Conservation (phyloP, 495 filamentous ascomycete species). For the Arthonia radiata region DNA sequence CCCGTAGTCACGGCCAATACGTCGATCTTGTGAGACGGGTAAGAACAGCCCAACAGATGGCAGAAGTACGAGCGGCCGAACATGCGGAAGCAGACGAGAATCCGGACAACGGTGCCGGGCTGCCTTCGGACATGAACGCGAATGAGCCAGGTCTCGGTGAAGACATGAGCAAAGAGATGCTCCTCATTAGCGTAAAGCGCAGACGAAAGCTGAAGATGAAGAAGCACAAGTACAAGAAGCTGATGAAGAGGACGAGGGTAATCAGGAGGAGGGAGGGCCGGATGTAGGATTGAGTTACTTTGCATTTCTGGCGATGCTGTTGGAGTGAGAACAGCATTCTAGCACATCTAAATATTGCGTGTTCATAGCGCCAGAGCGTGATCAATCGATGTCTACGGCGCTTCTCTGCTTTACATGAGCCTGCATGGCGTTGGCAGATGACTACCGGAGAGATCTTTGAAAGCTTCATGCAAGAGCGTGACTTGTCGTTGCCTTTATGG, state of each 20-base stretch:
- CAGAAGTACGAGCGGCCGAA: background rate
- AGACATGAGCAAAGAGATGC: slow-evolving; percentile 10
- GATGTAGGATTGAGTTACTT: no score
- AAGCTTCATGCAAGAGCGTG: no score
- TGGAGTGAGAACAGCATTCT: no score
- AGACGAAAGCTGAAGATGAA: slow-evolving; percentile 93
- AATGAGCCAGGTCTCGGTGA: slow-evolving; percentile 1
- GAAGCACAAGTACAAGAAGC: slow-evolving; percentile 99
- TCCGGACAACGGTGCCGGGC: no score
- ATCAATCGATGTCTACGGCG: no score
- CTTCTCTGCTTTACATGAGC: no score
- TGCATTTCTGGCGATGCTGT: no score
- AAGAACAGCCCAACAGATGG: background rate
- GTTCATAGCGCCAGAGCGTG: no score
- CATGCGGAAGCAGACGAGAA: slow-evolving; percentile 2
- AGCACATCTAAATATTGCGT: no score
- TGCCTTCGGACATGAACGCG: slow-evolving; percentile 1
- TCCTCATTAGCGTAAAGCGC: slow-evolving; percentile 66
- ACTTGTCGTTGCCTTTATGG: no score
- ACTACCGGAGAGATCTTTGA: no score
- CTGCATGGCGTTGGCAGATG: no score
- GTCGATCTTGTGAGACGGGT: slow-evolving; percentile 3
- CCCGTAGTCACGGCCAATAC: slow-evolving; percentile 6
- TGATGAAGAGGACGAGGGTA: slow-evolving; percentile 78
- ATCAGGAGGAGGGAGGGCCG: slow-evolving; percentile 67